phyloP scores from a whole-genome alignment of 768 basidiomycete species.

The Suillus hirtellus region DNA sequence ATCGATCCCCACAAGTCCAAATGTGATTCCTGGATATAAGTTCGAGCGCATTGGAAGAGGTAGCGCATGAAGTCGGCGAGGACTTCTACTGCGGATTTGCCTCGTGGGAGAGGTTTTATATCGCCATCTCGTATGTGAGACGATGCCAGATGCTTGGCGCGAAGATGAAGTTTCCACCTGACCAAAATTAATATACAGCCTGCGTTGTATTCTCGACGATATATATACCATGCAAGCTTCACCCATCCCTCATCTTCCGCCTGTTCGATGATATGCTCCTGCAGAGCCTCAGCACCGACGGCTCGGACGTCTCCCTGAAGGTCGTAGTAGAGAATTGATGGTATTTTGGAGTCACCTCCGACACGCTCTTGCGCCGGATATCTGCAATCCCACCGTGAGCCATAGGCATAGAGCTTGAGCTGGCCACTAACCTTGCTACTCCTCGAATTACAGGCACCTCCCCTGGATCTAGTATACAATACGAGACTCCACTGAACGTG shows the following conservation, averaged over 20 bases:
- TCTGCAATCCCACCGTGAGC: slow-evolving; percentile 24
- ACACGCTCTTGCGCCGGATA: slow-evolving; percentile 47
- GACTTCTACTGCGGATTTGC: slow-evolving; percentile 22
- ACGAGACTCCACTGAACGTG: slow-evolving; percentile 43
- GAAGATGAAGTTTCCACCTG: slow-evolving; percentile 40
- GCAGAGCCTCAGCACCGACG: slow-evolving; percentile 43
- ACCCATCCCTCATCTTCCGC: slow-evolving; percentile 39
- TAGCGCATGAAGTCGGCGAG: slow-evolving; percentile 31
- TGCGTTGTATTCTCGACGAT: not conserved
- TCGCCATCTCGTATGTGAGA: slow-evolving; percentile 25
- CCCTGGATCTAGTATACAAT: slow-evolving; percentile 38
- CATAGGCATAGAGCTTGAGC: not conserved
- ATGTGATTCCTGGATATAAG: slow-evolving; percentile 26
- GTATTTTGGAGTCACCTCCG: slow-evolving; percentile 49
- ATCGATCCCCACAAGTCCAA: slow-evolving; percentile 33
- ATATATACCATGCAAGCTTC: slow-evolving; percentile 42
- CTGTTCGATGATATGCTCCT: slow-evolving; percentile 35
- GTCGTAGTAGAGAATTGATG: slow-evolving; percentile 50
- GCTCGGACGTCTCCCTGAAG: slow-evolving; percentile 38
- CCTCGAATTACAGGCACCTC: slow-evolving; percentile 30
- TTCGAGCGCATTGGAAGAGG: slow-evolving; percentile 24
- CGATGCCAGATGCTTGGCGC: slow-evolving; percentile 25
- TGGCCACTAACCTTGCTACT: slow-evolving; percentile 25
- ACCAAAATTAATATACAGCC: not conserved
- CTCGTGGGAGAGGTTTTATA: slow-evolving; percentile 25